Evolutionary conservation across 208 protist genomes (phyloP).

Genomic region (Tritrichomonas foetus): DNA sequence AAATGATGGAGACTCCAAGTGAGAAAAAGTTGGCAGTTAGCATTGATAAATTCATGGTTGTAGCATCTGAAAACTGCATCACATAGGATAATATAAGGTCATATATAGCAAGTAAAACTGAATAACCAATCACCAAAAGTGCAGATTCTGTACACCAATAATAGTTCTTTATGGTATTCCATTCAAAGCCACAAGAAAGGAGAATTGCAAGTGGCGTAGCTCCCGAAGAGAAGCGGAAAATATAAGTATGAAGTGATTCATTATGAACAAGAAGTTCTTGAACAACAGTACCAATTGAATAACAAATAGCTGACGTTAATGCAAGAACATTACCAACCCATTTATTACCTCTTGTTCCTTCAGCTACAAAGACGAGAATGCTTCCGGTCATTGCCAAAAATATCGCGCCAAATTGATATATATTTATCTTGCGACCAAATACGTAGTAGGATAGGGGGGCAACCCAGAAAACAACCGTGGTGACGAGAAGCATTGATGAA

Average conservation of each 20-base stretch:
- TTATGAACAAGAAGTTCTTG: slow-evolving; percentile 21
- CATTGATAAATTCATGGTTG: slow-evolving; percentile 23
- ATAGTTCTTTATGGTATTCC: not conserved
- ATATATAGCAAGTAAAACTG: not conserved
- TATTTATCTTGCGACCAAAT: not conserved
- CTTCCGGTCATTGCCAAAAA: not conserved
- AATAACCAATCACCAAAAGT: not conserved
- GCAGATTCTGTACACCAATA: not conserved
- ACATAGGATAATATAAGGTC: not conserved
- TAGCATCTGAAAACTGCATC: not conserved
- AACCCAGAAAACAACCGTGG: slow-evolving; percentile 18
- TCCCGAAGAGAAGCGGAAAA: not conserved
- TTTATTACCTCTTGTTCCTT: not conserved
- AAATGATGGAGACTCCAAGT: not conserved
- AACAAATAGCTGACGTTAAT: not conserved
- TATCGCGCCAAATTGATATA: not conserved
- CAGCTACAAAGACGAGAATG: not conserved
- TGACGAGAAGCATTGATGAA: not conserved
- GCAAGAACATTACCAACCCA: slow-evolving; percentile 34
- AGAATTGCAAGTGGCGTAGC: not conserved
- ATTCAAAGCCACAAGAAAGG: not conserved
- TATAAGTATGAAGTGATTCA: not conserved
- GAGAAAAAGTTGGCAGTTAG: not conserved
- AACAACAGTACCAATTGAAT: not conserved
- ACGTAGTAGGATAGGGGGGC: not conserved